These are phyloP conservation scores for Boletus coccyginus DNA, from an alignment of 768 basidiomycete genomes.

Conservation along the genomic window DNA sequence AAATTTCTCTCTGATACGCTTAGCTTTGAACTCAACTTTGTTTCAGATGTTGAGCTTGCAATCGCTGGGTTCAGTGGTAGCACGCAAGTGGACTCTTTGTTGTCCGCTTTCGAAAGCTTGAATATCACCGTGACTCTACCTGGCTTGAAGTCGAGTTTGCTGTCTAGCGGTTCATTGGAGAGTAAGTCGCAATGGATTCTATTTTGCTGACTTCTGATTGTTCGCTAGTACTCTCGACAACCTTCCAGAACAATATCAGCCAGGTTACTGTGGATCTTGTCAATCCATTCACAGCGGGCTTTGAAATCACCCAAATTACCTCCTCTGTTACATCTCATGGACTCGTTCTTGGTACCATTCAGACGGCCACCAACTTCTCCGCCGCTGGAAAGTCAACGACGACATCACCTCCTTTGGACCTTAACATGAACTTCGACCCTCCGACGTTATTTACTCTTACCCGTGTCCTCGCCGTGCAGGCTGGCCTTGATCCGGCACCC, in stretches of 20 bases:
- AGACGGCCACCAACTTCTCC: conserved; percentile 48
- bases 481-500: conserved; percentile 56
- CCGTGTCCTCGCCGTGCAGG: conserved; percentile 61
- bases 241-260: conserved; percentile 62
- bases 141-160: conserved; percentile 53
- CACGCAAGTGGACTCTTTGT: conserved; percentile 55
- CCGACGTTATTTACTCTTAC: conserved; percentile 68
- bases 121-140: conserved; percentile 56
- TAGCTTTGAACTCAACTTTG: background rate
- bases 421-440: conserved; percentile 69
- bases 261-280: conserved; percentile 59
- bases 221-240: conserved; percentile 55
- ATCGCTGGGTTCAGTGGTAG: conserved; percentile 61
- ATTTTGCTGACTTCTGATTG: background rate
- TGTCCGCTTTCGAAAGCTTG: conserved; percentile 59
- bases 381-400: conserved; percentile 53
- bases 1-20: background rate
- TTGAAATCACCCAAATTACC: conserved; percentile 55
- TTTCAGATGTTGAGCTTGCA: conserved; percentile 49
- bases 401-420: conserved; percentile 53
- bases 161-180: conserved; percentile 54
- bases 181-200: conserved; percentile 32
- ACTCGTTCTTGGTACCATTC: conserved; percentile 60
- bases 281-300: conserved; percentile 65
- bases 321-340: conserved; percentile 63